Evolutionary conservation across 1,284 basidiomycete genomes (phyloP).

Genomic region (Boletus semigastroideus): DNA sequence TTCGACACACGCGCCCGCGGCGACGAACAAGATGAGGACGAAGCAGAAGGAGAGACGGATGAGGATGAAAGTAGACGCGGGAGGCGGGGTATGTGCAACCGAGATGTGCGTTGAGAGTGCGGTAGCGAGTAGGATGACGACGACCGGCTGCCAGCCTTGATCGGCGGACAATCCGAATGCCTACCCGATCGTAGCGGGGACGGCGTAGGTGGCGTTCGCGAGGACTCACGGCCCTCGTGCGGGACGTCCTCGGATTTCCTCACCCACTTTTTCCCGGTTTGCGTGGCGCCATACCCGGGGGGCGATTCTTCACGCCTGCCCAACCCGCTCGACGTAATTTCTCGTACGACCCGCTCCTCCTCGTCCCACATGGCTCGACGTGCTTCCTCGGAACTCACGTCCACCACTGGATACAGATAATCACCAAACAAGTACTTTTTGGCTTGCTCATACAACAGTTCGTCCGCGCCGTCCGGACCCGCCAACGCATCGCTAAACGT

Average conservation of each 20-base stretch:
- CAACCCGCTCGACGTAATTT: constrained; percentile 19
- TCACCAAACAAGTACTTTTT: constrained; percentile 85
- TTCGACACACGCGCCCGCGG: constrained; percentile 4
- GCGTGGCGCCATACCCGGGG: constrained; percentile 29
- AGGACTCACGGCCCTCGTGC: constrained; percentile 3
- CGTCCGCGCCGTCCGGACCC: constrained; percentile 61
- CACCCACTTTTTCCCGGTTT: constrained; percentile 7
- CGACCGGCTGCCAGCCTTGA: constrained; percentile 2
- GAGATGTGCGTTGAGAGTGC: constrained; percentile 10
- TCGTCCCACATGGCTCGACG: constrained; percentile 60
- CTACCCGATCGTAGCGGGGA: constrained; percentile 7
- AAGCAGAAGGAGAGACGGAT: neutral
- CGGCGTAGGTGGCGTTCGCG: constrained; percentile 3
- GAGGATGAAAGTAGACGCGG: neutral
- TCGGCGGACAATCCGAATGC: constrained; percentile 8
- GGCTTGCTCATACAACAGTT: constrained; percentile 69
- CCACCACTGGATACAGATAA: constrained; percentile 88
- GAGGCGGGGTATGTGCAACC: constrained; percentile 7
- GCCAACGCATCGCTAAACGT: constrained; percentile 47
- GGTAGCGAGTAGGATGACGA: constrained; percentile 11
- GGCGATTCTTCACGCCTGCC: neutral
- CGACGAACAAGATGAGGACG: constrained; percentile 8
- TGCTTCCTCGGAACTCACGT: constrained; percentile 77
- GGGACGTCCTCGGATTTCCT: constrained; percentile 5
- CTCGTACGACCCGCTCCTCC: constrained; percentile 29